These are phyloP conservation scores for Hirschioporus abietinus DNA, from an alignment of 768 basidiomycete species.

Conservation along the genomic window DNA sequence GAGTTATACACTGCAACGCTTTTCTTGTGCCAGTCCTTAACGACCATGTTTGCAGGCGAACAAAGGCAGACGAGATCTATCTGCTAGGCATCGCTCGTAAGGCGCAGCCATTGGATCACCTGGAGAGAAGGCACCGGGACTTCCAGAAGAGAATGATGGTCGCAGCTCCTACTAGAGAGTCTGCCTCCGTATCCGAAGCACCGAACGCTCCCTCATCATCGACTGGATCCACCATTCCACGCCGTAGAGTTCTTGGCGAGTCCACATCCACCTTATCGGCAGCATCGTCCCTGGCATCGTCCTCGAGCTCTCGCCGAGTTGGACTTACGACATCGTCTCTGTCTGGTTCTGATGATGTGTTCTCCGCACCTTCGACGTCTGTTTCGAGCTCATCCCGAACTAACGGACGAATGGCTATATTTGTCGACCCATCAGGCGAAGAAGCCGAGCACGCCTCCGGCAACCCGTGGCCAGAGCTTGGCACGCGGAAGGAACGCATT, in stretches of 20 bases:
- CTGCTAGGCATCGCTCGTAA: constrained; percentile 82
- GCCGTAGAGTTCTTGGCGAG: constrained; percentile 41
- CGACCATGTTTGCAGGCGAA: constrained; percentile 37
- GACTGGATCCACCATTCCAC: constrained; percentile 27
- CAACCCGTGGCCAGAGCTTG: constrained; percentile 68
- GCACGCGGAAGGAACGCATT: constrained; percentile 69
- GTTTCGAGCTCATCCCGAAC: constrained; percentile 7
- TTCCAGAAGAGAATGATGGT: constrained; percentile 90
- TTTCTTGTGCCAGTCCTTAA: background rate
- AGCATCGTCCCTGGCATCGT: constrained; percentile 25
- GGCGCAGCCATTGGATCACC: constrained; percentile 73
- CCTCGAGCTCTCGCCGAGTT: constrained; percentile 19
- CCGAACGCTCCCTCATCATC: constrained; percentile 23
- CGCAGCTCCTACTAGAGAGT: constrained; percentile 13
- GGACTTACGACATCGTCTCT: constrained; percentile 15
- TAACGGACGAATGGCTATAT: constrained; percentile 61
- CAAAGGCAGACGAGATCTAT: constrained; percentile 87
- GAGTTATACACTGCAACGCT: constrained; percentile 17
- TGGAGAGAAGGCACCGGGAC: constrained; percentile 72
- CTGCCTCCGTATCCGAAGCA: background rate
- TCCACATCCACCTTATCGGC: constrained; percentile 28
- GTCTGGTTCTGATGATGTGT: constrained; percentile 22
- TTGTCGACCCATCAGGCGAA: constrained; percentile 63
- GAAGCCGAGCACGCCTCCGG: constrained; percentile 29
- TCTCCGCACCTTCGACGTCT: constrained; percentile 25